These are phyloP conservation scores for Pholiota conissans DNA, from an alignment of 768 basidiomycete genomes.

Conservation along the genomic window DNA sequence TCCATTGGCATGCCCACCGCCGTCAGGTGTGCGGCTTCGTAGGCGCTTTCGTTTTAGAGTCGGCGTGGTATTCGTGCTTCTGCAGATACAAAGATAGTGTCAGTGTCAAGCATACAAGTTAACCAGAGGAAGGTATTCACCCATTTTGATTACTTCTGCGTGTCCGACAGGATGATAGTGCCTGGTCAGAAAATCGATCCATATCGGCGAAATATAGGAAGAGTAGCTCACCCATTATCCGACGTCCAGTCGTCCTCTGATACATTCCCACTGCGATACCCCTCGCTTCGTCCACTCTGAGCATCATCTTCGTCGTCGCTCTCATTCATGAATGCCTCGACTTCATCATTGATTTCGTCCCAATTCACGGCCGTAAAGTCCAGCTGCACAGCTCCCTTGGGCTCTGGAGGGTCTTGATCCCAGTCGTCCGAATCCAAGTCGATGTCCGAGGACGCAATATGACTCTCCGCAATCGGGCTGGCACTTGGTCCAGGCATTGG, in stretches of 20 bases:
- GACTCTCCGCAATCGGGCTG: conserved; percentile 35
- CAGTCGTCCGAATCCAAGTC: conserved; percentile 71
- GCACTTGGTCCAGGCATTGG: conserved; percentile 30
- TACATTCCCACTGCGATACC: conserved; percentile 53
- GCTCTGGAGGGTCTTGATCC: conserved; percentile 44
- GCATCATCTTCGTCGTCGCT: conserved; percentile 63
- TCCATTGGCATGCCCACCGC: conserved; percentile 41
- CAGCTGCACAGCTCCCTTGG: conserved; percentile 32
- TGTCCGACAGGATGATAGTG: background rate
- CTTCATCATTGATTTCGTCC: conserved; percentile 83
- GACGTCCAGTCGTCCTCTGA: conserved; percentile 59
- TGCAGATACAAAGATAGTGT: conserved; percentile 7
- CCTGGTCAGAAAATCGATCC: conserved; percentile 17
- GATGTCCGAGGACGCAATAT: conserved; percentile 51
- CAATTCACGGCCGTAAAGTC: conserved; percentile 71
- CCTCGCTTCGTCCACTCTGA: conserved; percentile 38
- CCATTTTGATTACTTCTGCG: conserved; percentile 29
- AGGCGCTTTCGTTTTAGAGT: conserved; percentile 64
- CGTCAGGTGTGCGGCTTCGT: conserved; percentile 69
- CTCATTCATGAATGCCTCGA: conserved; percentile 85
- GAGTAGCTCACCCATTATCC: conserved; percentile 26
- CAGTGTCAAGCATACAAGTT: background rate
- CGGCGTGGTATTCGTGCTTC: conserved; percentile 41
- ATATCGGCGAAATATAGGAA: background rate
- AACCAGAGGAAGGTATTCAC: conserved; percentile 13